Conservation (phyloP, 129 eudicot genomes). For the Tagetes erecta region DNA sequence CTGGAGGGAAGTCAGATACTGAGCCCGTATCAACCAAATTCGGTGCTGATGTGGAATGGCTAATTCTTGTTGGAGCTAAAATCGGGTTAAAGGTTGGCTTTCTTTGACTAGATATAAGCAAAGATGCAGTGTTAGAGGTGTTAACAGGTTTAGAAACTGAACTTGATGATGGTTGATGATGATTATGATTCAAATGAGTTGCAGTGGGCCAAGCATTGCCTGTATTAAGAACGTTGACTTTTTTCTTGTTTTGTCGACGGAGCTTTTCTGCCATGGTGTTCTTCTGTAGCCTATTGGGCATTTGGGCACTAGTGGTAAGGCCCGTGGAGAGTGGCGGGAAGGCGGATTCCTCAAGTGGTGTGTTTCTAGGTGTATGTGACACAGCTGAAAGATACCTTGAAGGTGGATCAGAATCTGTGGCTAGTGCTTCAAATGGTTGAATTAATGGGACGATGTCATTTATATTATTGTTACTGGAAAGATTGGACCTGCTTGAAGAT, state of each 20-base stretch:
- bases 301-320: conserved; percentile 51
- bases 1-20: conserved; percentile 77
- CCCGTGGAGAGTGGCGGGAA: conserved; percentile 78
- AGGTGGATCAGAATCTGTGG: conserved; percentile 58
- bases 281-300: conserved; percentile 32
- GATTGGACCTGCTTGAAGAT: conserved; percentile 30
- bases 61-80: conserved; percentile 40
- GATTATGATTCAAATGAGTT: conserved; percentile 24
- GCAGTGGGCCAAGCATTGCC: conserved; percentile 52
- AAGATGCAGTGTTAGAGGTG: conserved; percentile 35
- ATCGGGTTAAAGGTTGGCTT: conserved; percentile 35
- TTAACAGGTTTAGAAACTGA: conserved; percentile 45
- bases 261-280: conserved; percentile 82
- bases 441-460: conserved; percentile 50
- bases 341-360: conserved; percentile 61
- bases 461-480: not conserved
- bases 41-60: conserved; percentile 84
- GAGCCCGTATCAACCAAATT: conserved; percentile 55
- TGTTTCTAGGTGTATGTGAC: conserved; percentile 59
- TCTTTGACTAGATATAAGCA: conserved; percentile 40
- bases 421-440: conserved; percentile 53
- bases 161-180: conserved; percentile 26
- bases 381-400: conserved; percentile 76
- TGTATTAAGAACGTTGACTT: conserved; percentile 37
- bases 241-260: conserved; percentile 52